Conservation (phyloP, 352 stramenopile genomes). For the Globisporangium irregulare region DNA sequence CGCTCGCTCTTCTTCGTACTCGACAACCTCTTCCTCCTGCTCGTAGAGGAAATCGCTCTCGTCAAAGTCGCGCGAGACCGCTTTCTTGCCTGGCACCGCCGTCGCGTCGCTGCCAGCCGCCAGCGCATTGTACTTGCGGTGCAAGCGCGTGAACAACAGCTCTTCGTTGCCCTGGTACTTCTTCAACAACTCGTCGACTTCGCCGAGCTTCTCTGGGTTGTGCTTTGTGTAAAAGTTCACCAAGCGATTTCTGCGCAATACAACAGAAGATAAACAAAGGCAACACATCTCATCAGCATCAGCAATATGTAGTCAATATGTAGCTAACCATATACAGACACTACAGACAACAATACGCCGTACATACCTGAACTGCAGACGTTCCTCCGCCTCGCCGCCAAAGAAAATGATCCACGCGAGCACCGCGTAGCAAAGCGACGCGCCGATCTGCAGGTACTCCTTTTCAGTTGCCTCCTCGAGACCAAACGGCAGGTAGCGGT, state of each 20-base stretch:
- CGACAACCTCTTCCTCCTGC: conserved; percentile 38
- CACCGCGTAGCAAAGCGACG: conserved; percentile 41
- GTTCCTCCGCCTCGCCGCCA: conserved; percentile 28
- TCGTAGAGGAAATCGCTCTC: conserved; percentile 51
- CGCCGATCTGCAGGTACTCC: conserved; percentile 35
- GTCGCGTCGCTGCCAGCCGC: conserved; percentile 24
- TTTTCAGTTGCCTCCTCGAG: conserved; percentile 46
- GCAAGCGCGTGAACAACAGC: conserved; percentile 66
- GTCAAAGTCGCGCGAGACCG: conserved; percentile 33
- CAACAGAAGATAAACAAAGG: neutral
- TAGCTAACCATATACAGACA: neutral
- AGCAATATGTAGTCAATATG: neutral
- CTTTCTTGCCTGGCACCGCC: conserved; percentile 24
- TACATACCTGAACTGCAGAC: conserved; percentile 47
- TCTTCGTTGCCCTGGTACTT: conserved; percentile 83
- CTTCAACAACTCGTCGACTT: conserved; percentile 59
- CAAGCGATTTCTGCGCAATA: conserved; percentile 25
- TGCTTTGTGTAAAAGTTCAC: conserved; percentile 70
- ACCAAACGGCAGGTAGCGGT: conserved; percentile 26
- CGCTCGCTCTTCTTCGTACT: conserved; percentile 26
- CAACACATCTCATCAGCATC: neutral
- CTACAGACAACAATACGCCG: neutral
- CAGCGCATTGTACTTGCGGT: conserved; percentile 78
- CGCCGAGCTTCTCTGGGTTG: conserved; percentile 62
- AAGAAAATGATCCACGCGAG: conserved; percentile 54